phyloP scores from a whole-genome alignment of 2,329 filamentous ascomycete species.

The Sphaerulina musiva region DNA sequence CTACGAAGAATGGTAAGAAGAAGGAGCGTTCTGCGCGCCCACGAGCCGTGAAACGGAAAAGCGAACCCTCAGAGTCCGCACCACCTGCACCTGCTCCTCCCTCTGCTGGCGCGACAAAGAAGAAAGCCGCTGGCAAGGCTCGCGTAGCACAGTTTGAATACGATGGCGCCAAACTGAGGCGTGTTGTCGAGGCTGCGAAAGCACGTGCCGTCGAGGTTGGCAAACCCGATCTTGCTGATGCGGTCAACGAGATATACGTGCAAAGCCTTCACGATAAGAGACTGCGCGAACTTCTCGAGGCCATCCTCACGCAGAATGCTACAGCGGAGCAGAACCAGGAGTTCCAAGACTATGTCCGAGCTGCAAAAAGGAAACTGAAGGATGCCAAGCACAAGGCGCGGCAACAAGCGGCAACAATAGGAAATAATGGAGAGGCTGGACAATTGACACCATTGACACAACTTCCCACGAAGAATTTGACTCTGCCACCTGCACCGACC shows the following conservation, averaged over 20 bases:
- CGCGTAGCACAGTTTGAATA: conserved; percentile 18
- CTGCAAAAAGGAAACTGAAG: conserved; percentile 39
- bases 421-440: conserved; percentile 24
- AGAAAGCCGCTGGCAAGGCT: conserved; percentile 3
- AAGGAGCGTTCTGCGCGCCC: conserved; percentile 23
- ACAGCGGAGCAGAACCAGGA: conserved; percentile 35
- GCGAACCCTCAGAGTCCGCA: conserved; percentile 21
- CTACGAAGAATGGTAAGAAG: conserved; percentile 33
- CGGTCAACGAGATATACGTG: conserved; percentile 40
- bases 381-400: conserved; percentile 24
- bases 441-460: conserved; percentile 2
- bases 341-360: conserved; percentile 41
- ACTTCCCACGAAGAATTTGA: conserved; percentile 20
- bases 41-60: conserved; percentile 23
- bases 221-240: conserved; percentile 35
- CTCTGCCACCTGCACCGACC: conserved; percentile 11
- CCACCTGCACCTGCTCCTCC: conserved; percentile 12
- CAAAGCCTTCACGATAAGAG: conserved; percentile 35
- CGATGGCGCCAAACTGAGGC: conserved; percentile 23
- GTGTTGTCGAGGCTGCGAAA: conserved; percentile 40
- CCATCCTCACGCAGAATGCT: conserved; percentile 38
- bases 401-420: conserved; percentile 33
- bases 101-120: conserved; percentile 4
- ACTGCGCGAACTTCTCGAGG: conserved; percentile 38
- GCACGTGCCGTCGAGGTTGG: conserved; percentile 35